Evolutionary conservation across 306 rosid species (phyloP).

Genomic region (Prunus campanulata): DNA sequence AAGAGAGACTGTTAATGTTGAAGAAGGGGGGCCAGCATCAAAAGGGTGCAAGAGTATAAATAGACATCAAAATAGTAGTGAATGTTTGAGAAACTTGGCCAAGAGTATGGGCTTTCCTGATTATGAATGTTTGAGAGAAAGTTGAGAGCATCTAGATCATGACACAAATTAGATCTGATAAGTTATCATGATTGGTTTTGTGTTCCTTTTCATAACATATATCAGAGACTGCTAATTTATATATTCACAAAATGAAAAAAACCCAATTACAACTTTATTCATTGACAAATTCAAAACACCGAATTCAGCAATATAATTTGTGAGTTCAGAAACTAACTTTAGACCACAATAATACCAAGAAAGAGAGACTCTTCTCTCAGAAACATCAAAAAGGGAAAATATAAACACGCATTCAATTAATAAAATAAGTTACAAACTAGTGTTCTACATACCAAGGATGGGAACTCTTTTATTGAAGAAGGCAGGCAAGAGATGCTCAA

Average conservation of each 20-base stretch:
- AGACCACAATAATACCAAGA: neutral
- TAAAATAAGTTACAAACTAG: neutral
- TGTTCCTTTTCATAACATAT: neutral
- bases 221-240: too few relatives aligned
- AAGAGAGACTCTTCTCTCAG: neutral
- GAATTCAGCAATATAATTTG: neutral
- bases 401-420: neutral
- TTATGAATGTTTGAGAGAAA: neutral
- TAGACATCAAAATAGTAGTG: neutral
- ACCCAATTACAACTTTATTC: neutral
- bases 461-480: conserved; percentile 3
- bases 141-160: neutral
- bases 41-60: neutral
- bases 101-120: neutral
- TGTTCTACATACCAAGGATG: neutral
- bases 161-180: too few relatives aligned
- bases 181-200: neutral
- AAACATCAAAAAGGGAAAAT: neutral
- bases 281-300: neutral
- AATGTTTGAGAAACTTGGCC: neutral
- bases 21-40: too few relatives aligned
- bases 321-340: neutral
- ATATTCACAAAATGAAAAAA: neutral
- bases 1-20: too few relatives aligned
- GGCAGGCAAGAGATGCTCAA: conserved; percentile 3